Percentiles rank a stretch among this genome's conserved stretches.
Evolutionary conservation across 345 rosid genomes (phyloP).

Genomic region (Cardiospermum halicacabum): DNA sequence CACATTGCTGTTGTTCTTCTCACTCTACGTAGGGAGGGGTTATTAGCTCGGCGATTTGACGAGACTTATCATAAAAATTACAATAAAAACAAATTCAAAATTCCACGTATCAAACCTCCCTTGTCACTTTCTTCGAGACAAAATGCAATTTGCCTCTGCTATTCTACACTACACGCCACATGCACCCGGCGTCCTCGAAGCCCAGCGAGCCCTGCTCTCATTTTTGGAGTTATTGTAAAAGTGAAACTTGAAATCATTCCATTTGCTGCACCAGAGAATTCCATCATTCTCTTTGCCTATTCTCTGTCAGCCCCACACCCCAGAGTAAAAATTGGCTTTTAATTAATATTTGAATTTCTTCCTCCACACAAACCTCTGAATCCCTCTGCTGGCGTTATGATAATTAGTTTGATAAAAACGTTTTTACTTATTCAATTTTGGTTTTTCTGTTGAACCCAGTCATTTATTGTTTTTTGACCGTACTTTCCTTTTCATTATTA

Average conservation of each 20-base stretch:
- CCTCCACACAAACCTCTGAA: not conserved
- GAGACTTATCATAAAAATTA: conserved; percentile 9
- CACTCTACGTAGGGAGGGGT: no score
- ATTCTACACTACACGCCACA: conserved; percentile 26
- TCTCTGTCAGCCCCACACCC: not conserved
- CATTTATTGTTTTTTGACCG: conserved; percentile 18
- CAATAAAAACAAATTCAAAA: no score
- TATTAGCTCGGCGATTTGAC: conserved; percentile 36
- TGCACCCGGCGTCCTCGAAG: conserved; percentile 38
- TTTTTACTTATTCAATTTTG: not conserved
- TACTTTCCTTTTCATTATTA: not conserved
- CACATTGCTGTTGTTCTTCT: not conserved
- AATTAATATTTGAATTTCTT: not conserved
- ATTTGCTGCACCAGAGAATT: conserved; percentile 23
- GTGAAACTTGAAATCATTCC: conserved; percentile 22
- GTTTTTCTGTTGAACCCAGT: not conserved
- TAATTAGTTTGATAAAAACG: not conserved
- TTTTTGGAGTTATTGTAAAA: not conserved
- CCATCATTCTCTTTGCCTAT: conserved; percentile 29
- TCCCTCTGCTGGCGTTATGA: not conserved
- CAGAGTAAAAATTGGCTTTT: not conserved
- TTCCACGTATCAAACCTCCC: not conserved
- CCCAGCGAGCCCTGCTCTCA: not conserved
- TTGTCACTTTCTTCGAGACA: not conserved
- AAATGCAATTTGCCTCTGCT: not conserved